Percentiles rank a stretch among this genome's conserved stretches.
Conservation (phyloP, 768 basidiomycete species). For the Lactifluus hygrophoroides region DNA sequence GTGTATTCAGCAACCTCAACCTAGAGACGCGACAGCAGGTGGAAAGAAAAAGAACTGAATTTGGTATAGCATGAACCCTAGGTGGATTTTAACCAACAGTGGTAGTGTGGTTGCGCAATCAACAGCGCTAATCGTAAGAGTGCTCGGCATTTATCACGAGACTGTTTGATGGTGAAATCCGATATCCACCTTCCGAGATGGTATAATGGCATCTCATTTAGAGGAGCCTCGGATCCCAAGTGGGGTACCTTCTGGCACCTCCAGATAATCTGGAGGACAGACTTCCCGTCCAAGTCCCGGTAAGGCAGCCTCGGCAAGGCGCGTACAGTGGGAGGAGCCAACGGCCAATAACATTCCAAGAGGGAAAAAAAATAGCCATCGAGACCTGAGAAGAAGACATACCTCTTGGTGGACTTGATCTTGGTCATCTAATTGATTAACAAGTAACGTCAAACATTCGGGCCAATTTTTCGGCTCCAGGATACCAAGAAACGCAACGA, state of each 20-base stretch:
- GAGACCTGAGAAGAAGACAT: constrained; percentile 23
- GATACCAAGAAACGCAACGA: constrained; percentile 81
- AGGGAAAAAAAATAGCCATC: neutral
- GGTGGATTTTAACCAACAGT: neutral
- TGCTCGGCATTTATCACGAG: neutral
- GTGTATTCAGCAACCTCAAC: constrained; percentile 10
- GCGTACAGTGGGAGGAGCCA: neutral
- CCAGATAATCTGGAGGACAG: neutral
- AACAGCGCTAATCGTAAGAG: neutral
- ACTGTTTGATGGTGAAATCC: neutral
- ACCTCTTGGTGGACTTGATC: constrained; percentile 84
- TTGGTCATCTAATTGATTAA: constrained; percentile 66
- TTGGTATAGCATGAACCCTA: neutral
- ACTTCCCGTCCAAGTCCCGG: neutral
- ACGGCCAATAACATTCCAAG: neutral
- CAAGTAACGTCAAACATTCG: constrained; percentile 81
- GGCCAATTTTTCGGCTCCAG: constrained; percentile 93
- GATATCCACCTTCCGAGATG: neutral
- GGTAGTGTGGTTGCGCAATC: neutral
- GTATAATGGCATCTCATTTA: neutral
- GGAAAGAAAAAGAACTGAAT: neutral
- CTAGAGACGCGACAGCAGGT: neutral
- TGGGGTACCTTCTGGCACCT: neutral
- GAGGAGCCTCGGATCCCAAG: neutral
- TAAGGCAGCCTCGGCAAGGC: neutral